Evolutionary conservation across 75 land plant genomes (phyloP).

Genomic region (Pinus taeda): DNA sequence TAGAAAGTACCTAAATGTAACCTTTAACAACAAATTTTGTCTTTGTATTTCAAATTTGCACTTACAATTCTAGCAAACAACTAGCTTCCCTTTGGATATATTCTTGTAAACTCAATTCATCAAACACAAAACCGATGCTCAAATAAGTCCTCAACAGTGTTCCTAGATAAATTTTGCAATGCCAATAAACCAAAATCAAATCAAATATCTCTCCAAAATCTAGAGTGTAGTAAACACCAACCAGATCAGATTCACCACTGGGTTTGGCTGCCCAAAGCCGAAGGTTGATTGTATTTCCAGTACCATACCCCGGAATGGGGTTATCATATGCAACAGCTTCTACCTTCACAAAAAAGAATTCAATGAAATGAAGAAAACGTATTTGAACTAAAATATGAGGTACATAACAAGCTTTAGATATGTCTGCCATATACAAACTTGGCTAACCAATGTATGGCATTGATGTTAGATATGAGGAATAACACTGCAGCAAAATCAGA

Average conservation of each 20-base stretch:
- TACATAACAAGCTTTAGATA: background rate
- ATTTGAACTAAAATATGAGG: background rate
- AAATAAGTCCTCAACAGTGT: background rate
- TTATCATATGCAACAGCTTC: slow-evolving; percentile 91
- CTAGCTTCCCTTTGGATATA: no score
- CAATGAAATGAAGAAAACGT: background rate
- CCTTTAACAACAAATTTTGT: no score
- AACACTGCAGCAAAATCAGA: no score
- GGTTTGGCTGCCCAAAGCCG: slow-evolving; percentile 90
- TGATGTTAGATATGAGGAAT: background rate
- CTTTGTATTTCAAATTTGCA: no score
- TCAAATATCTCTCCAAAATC: background rate
- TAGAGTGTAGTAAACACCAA: slow-evolving; percentile 4
- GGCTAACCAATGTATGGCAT: background rate
- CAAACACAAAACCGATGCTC: no score
- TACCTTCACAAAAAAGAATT: slow-evolving; percentile 31
- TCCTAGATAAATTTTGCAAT: background rate
- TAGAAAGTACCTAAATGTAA: no score
- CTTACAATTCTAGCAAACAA: no score
- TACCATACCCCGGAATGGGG: slow-evolving; percentile 85
- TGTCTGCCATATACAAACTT: background rate
- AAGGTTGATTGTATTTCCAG: slow-evolving; percentile 68
- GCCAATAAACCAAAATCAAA: background rate
- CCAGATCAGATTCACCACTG: slow-evolving; percentile 63
- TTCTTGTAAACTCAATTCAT: no score